Evolutionary conservation across 1,284 basidiomycete genomes (phyloP), one percentile per base, ranked within the genome.

Genomic region (Ganoderma resinaceum): DNA sequence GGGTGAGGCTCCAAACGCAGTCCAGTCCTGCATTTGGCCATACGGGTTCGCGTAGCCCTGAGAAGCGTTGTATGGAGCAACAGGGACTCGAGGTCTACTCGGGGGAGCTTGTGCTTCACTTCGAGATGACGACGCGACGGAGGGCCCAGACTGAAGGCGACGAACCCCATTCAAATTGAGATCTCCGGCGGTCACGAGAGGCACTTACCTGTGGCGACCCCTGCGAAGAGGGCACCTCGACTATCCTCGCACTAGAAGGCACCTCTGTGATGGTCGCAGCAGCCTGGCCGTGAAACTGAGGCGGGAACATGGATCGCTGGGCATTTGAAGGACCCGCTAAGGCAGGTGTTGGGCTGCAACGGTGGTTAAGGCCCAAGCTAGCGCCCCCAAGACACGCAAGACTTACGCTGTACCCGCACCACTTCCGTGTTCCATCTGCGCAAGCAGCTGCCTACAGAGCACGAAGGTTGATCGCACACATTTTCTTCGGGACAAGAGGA

Each of bases 181-280:
- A 29, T 26, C 46, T 26, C 33, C 20, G 20, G 20, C 11, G 18
- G 33, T 35, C 31, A 58, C 18, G 55, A 58, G 26, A 16, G 29
- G 2, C 12, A 67, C 69, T 33, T 61, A 73, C 72, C 31, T 66
- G 70, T 35, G 72, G 70, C 52, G 62, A 55, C 16, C 23, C 23
- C 57, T 66, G 57, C 9, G 62, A 8, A 14, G 57, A 26, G 1
- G 68, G 38, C 14, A 73, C 43, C 49, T 73, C 72, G 1, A 69
- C 67, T 38, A 73, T 73, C 4, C 64, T 66, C 3, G 72, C 72
- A 35, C 61, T 69, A 1, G 66, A 65, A 8, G 70, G 72, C n/a
- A 68, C 16, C 29, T 71, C 70, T 14, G 6, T 57, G 20, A 53
- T 57, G 3, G 14, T 26, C 5, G 26, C 49, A 4, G 11, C n/a